A percentile compares a stretch with the other conserved stretches of the same genome.
These are phyloP conservation scores for Phalaenopsis aphrodite DNA, from an alignment of 106 monocot genomes.

Conservation along the genomic window DNA sequence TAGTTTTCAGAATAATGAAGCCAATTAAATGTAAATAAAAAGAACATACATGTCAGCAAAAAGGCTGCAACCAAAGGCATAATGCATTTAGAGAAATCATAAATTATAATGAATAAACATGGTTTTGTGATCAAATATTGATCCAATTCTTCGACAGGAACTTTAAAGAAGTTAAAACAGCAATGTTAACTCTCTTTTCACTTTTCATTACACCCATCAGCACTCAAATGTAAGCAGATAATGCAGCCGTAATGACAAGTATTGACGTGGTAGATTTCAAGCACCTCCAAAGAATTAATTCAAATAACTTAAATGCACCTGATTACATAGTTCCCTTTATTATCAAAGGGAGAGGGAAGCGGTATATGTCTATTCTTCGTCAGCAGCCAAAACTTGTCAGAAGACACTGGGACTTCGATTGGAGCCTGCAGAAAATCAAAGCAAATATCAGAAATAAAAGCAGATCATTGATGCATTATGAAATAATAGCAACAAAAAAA, in stretches of 20 bases:
- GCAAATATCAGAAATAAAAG: not conserved
- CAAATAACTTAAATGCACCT: conserved; percentile 27
- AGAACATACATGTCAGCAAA: not conserved
- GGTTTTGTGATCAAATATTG: not conserved
- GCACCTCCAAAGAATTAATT: not conserved
- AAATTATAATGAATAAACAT: not conserved
- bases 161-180: not conserved
- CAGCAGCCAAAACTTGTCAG: conserved; percentile 87
- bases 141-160: not conserved
- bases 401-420: conserved; percentile 70
- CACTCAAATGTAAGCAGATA: not conserved
- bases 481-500: not conserved
- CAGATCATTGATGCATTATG: not conserved
- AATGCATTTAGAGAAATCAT: not conserved
- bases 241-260: not conserved
- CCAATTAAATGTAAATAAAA: not conserved
- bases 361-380: conserved; percentile 44
- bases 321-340: conserved; percentile 90
- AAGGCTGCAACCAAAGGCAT: not conserved
- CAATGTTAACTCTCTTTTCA: not conserved
- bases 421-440: conserved; percentile 46
- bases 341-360: conserved; percentile 86
- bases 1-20: not conserved
- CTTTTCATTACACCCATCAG: not conserved
- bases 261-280: not conserved